Evolutionary conservation across 257 asterid species (phyloP).

Genomic region (Leptodermis oblonga): DNA sequence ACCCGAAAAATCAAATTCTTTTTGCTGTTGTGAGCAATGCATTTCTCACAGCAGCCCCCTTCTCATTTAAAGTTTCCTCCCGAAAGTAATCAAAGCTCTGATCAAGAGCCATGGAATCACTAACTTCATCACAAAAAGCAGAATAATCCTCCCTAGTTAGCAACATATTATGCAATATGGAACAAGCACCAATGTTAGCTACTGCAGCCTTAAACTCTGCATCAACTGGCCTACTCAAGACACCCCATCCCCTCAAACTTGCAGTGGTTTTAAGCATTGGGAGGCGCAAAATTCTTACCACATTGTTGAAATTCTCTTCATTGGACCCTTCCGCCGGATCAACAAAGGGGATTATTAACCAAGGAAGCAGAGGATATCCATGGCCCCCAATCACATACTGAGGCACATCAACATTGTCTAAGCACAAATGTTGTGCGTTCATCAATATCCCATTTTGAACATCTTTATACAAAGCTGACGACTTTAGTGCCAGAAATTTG

Average conservation of each 20-base stretch:
- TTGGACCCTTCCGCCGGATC: conserved; percentile 39
- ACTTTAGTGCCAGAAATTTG: conserved; percentile 37
- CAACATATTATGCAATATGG: conserved; percentile 82
- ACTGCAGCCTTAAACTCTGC: conserved; percentile 52
- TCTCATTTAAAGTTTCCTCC: conserved; percentile 25
- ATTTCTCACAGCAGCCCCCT: conserved; percentile 36
- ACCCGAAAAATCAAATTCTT: conserved; percentile 16
- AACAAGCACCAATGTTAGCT: conserved; percentile 73
- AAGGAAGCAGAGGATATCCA: conserved; percentile 58
- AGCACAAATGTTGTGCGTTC: conserved; percentile 25
- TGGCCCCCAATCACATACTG: conserved; percentile 54
- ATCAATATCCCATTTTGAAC: conserved; percentile 35
- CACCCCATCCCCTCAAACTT: conserved; percentile 79
- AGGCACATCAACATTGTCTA: conserved; percentile 40
- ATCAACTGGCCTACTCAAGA: conserved; percentile 40
- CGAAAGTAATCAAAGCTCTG: conserved; percentile 17
- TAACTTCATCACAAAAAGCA: conserved; percentile 48
- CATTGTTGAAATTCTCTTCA: conserved; percentile 57
- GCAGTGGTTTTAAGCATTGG: conserved; percentile 36
- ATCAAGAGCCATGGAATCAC: conserved; percentile 18
- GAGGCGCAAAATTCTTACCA: conserved; percentile 22
- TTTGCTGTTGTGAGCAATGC: conserved; percentile 46
- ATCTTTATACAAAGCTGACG: conserved; percentile 53
- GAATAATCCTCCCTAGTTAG: conserved; percentile 75
- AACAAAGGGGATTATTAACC: conserved; percentile 54